Conservation (phyloP, 2,329 filamentous ascomycete species). For the Fusarium dlaminii region DNA sequence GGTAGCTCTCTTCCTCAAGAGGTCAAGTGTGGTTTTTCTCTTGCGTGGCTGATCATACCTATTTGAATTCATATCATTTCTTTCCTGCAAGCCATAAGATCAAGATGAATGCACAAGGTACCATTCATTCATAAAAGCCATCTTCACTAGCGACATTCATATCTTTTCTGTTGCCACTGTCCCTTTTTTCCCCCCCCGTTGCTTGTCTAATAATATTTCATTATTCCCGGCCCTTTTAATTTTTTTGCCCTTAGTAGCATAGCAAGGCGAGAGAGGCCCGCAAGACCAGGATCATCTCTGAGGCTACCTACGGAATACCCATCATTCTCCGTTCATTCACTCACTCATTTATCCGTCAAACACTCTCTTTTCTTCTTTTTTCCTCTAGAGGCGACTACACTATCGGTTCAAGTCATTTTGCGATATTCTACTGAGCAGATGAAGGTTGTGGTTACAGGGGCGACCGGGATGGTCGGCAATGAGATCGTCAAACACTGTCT, state of each 20-base stretch:
- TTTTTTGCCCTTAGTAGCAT: constrained; percentile 16
- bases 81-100: neutral
- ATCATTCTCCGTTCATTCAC: neutral
- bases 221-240: constrained; percentile 20
- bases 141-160: constrained; percentile 1
- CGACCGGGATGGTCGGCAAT: constrained; percentile 66
- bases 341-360: neutral
- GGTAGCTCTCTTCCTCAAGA: neutral
- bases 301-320: constrained; percentile 10
- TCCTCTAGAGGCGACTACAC: neutral
- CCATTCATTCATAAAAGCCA: neutral
- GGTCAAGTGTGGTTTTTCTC: neutral
- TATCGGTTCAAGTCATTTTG: neutral
- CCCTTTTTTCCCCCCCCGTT: neutral
- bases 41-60: neutral
- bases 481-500: constrained; percentile 64
- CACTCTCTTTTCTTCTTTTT: neutral
- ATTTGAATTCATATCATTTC: neutral
- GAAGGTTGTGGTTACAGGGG: constrained; percentile 68
- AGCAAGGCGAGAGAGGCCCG: constrained; percentile 29
- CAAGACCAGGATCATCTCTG: constrained; percentile 25
- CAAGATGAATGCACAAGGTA: neutral
- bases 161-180: constrained; percentile 1
- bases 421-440: constrained; percentile 42
- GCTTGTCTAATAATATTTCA: neutral